Evolutionary conservation across 1,139 yeast species (phyloP).

Genomic region (Candida sojae): DNA sequence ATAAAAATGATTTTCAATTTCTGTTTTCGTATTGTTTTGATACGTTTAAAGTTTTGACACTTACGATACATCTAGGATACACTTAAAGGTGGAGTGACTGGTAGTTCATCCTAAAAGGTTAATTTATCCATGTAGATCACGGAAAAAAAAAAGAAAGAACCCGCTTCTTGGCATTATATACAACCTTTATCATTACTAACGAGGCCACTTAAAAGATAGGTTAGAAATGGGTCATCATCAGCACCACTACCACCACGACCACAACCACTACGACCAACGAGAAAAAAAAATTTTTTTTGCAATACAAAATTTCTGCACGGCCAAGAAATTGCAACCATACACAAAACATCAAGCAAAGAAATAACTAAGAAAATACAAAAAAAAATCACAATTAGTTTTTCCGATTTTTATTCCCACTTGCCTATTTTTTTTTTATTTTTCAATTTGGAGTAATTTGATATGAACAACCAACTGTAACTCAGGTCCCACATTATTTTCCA

Average conservation of each 20-base stretch:
- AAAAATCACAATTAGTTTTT: constrained; percentile 1
- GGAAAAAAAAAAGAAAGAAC: too few species aligned
- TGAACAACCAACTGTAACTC: neutral
- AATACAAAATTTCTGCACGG: neutral
- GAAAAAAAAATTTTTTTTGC: neutral
- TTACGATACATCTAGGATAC: neutral
- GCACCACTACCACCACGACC: too few species aligned
- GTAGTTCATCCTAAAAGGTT: neutral
- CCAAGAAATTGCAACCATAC: constrained; percentile 2
- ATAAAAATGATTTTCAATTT: too few species aligned
- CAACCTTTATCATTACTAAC: too few species aligned
- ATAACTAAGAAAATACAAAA: neutral
- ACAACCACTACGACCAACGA: too few species aligned
- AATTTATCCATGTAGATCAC: too few species aligned
- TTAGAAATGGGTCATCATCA: too few species aligned
- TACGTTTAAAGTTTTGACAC: neutral
- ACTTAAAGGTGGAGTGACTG: neutral
- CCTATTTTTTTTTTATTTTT: neutral
- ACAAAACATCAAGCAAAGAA: neutral
- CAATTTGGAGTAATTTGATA: neutral
- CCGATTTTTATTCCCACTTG: neutral
- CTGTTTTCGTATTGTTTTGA: neutral
- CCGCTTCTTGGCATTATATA: too few species aligned
- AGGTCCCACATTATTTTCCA: constrained; percentile 2
- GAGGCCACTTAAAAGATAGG: too few species aligned